These are phyloP conservation scores for Coleophoma cylindrospora DNA, from an alignment of 2,329 filamentous ascomycete species.

Conservation along the genomic window DNA sequence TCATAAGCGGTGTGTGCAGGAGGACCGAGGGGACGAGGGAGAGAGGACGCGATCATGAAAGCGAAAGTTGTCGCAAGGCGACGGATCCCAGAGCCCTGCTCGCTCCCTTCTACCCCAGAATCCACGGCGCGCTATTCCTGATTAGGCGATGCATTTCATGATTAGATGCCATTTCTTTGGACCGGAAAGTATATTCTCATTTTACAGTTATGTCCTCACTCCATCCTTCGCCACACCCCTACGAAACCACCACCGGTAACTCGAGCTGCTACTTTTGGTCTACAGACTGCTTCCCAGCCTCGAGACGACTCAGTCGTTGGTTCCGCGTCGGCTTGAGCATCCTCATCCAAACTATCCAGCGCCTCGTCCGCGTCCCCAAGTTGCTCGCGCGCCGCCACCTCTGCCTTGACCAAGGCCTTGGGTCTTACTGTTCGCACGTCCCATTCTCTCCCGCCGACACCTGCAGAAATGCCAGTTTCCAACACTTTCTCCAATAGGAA, in stretches of 20 bases:
- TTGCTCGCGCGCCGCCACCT: slow-evolving; percentile 1
- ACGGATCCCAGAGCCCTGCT: too few relatives aligned
- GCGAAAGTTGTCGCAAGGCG: too few relatives aligned
- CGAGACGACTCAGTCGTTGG: not conserved
- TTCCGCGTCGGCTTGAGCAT: not conserved
- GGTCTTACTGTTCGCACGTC: slow-evolving; percentile 48
- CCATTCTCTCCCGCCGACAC: slow-evolving; percentile 54
- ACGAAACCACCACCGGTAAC: slow-evolving; percentile 46
- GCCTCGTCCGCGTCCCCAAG: not conserved
- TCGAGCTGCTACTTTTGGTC: slow-evolving; percentile 42
- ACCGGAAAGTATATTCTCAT: too few relatives aligned
- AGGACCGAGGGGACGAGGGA: too few relatives aligned
- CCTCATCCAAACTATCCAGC: not conserved
- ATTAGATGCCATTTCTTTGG: too few relatives aligned
- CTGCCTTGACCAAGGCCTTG: slow-evolving; percentile 18
- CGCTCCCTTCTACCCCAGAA: too few relatives aligned
- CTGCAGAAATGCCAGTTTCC: slow-evolving; percentile 48
- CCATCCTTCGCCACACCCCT: slow-evolving; percentile 32
- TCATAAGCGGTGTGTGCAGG: too few relatives aligned
- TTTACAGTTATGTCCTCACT: not conserved
- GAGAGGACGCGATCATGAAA: too few relatives aligned
- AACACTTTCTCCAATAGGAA: slow-evolving; percentile 51
- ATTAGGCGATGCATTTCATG: too few relatives aligned
- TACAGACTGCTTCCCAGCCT: slow-evolving; percentile 39
- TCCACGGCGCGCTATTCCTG: too few relatives aligned